Evolutionary conservation across 2,329 filamentous ascomycete genomes (phyloP), one percentile per base, ranked within the genome.

Genomic region (Paraconiothyrium sp.): DNA sequence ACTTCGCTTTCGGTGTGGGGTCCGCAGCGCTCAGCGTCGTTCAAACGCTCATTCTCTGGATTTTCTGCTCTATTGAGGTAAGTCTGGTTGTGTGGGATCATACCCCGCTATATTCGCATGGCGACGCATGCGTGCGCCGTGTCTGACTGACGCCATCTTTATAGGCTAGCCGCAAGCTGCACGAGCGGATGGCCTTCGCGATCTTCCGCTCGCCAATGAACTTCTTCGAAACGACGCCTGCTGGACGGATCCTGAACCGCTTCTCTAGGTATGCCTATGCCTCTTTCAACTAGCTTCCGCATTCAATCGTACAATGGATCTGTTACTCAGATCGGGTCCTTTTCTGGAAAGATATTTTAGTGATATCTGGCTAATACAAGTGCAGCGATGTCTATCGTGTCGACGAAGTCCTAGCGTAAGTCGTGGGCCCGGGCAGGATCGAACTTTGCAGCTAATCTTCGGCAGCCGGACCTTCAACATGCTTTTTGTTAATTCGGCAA

Each of bases 151-250:
- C 67, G 60, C 70, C 52, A 41, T 59, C 61, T 58, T 52, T 39
- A 30, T 66, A 92, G 89, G 95, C 95, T 54, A 97, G 94, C 22
- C 89, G 95, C 65, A 99, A 98, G 82, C 85, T 99, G 59, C 95
- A 99, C 77, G 95, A 98, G 81, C 87, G 92, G 67, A 98, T 99
- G 95, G 94, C 94, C 47, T 95, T 91, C 72, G 93, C 95, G 20
- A 97, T 98, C 71, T 99, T 99, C 85, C 88, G 95, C 68, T 96
- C 93, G 41, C 96, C 95, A 58, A 99, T 99, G 95, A 95, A 89
- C 71, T 99, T 99, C 82, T 99, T 99, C 71, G 96, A 99, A 78
- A 97, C 94, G 0, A 99, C 95, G 1, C 95, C 95, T 2, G 91
- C 94, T 65, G 95, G 95, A n/a, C 89, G 96, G 60, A 97, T 99